Percentiles rank a stretch among this genome's conserved stretches.
Evolutionary conservation across 257 asterid genomes (phyloP).

Genomic region (Euphrasia confusa): DNA sequence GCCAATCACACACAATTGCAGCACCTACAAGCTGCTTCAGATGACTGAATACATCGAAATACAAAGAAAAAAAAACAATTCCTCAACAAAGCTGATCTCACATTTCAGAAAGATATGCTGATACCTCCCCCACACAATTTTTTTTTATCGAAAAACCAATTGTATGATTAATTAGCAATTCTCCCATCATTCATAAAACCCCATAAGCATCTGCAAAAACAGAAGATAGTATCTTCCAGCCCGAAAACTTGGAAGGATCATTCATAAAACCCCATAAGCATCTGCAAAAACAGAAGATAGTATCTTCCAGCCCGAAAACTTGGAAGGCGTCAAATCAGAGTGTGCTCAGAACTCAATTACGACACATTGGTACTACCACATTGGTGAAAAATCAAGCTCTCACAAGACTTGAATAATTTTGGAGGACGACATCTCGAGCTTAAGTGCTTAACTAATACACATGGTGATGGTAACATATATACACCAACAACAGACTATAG

Average conservation of each 20-base stretch:
- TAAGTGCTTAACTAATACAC: background rate
- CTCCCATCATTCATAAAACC: background rate
- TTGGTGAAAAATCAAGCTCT: background rate
- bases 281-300: too few relatives aligned
- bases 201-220: too few relatives aligned
- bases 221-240: too few relatives aligned
- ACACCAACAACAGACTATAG: background rate
- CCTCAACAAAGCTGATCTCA: background rate
- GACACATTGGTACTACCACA: background rate
- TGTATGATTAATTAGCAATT: background rate
- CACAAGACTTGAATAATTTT: background rate
- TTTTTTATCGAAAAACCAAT: background rate
- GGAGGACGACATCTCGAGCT: background rate
- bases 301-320: background rate
- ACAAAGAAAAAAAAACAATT: background rate
- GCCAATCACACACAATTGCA: background rate
- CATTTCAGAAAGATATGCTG: slow-evolving; percentile 1
- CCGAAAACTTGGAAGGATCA: background rate
- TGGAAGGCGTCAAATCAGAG: background rate
- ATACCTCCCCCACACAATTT: slow-evolving; percentile 4
- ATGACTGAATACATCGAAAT: background rate
- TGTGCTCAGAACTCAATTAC: background rate
- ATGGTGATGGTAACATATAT: background rate
- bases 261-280: too few relatives aligned
- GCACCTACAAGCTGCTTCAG: background rate